phyloP scores from a whole-genome alignment of 345 rosid species.

The Rubroshorea leprosula region DNA sequence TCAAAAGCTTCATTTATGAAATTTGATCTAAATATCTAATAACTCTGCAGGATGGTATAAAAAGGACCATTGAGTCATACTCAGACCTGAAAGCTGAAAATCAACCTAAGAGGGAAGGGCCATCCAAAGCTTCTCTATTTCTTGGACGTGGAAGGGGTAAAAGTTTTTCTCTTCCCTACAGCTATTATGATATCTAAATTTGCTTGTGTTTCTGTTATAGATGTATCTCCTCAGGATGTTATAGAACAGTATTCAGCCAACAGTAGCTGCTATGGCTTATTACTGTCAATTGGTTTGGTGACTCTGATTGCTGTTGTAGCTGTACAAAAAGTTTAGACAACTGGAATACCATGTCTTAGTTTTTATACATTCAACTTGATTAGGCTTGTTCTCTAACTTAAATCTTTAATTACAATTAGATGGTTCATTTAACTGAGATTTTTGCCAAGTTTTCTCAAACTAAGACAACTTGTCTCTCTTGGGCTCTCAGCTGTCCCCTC shows the following conservation, averaged over 20 bases:
- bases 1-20: too few relatives aligned
- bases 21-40: conserved; percentile 10
- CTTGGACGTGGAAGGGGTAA: too few relatives aligned
- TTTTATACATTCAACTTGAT: background rate
- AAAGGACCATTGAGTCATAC: conserved; percentile 70
- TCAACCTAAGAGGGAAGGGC: conserved; percentile 26
- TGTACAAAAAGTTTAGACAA: background rate
- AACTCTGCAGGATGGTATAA: conserved; percentile 69
- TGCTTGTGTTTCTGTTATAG: too few relatives aligned
- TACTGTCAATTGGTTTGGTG: background rate
- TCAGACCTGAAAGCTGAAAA: conserved; percentile 62
- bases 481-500: background rate
- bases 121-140: too few relatives aligned
- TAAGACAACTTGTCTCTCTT: background rate
- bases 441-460: background rate
- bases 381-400: background rate
- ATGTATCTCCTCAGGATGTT: too few relatives aligned
- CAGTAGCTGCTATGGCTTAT: background rate
- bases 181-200: too few relatives aligned
- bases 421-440: background rate
- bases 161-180: too few relatives aligned
- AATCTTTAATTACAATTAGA: too few relatives aligned
- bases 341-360: background rate
- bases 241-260: too few relatives aligned
- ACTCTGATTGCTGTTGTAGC: background rate